Base-by-base conservation (phyloP, 2,329 filamentous ascomycete species). In the Periconia sp. region DNA sequence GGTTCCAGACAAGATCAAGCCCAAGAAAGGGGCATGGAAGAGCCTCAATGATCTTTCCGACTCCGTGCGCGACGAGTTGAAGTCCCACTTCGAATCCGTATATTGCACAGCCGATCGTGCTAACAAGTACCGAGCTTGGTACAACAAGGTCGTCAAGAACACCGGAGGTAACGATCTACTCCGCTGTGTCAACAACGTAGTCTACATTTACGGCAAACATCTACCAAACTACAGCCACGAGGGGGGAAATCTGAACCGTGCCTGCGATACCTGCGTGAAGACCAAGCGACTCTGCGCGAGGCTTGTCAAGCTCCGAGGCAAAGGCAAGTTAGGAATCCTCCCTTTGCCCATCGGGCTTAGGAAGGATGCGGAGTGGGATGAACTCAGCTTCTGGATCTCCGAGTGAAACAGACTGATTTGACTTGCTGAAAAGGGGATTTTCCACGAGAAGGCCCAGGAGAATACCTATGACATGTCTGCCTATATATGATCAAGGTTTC, bases 181-280 rank as follows among this genome's bases (percentile, higher is more conserved):
- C 14, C 45, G 45, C 45, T 47, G 45, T 33, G 11, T 47, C 30
- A 47, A 40, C 45, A 47, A 47, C 27, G n/a, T 37, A 9, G 45
- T 23, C 13, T 47, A 47, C 31, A 20, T 10, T 17, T 31, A 31
- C n/a, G n/a, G 9, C 10, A 37, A 8, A 6, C 20, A 35, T 15
- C n/a, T 14, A 7, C 33, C 31, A 2, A 20, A 20, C n/a, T 47
- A 47, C 20, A 40, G n/a, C 14, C 14, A 23, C 6, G 44, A 33
- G 10, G 7, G 5, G 10, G 49, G 44, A 1, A 33, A 18, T 11
- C 47, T 18, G 23, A 13, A 42, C 3, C 20, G 43, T n/a, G 31
- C 31, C 17, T 52, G 49, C 30, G 49, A 52, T 41, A 42, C 17
- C 2, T 52, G 49, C 17, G 20, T 41, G 2, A 52, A 47, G 7